Evolutionary conservation across 129 eudicot genomes (phyloP).

Genomic region (Oenanthe sinensis): DNA sequence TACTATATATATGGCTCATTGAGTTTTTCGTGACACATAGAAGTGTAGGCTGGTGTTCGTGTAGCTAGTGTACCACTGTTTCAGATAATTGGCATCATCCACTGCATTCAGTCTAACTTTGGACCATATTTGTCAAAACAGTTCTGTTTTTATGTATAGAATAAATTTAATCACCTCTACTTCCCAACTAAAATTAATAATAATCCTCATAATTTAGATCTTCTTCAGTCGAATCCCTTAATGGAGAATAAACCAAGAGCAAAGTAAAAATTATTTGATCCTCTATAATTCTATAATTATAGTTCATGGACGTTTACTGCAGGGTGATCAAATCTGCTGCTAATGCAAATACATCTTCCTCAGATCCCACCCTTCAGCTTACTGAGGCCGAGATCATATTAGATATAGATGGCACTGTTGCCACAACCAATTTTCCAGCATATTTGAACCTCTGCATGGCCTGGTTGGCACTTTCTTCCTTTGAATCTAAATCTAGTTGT

Average conservation of each 20-base stretch:
- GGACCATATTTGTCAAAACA: background rate
- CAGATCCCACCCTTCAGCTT: slow-evolving; percentile 32
- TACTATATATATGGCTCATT: background rate
- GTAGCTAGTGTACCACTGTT: background rate
- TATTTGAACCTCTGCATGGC: slow-evolving; percentile 61
- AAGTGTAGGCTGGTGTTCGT: background rate
- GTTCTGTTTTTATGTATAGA: background rate
- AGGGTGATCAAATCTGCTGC: slow-evolving; percentile 45
- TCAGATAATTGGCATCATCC: background rate
- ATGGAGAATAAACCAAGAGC: slow-evolving; percentile 4
- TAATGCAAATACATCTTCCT: slow-evolving; percentile 22
- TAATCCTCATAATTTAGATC: background rate
- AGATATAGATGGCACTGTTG: slow-evolving; percentile 47
- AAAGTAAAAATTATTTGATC: background rate
- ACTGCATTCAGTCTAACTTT: background rate
- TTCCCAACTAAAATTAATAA: background rate
- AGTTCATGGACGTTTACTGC: slow-evolving; percentile 13
- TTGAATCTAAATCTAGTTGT: background rate
- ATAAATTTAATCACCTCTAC: background rate
- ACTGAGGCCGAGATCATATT: slow-evolving; percentile 45
- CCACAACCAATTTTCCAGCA: slow-evolving; percentile 59
- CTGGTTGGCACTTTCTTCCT: slow-evolving; percentile 30
- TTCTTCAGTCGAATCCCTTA: background rate
- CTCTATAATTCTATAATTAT: background rate
- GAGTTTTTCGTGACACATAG: background rate